Percentiles rank a stretch among this genome's conserved stretches.
phyloP scores from a whole-genome alignment of 352 stramenopile genomes.

The Phytopythium vexans region DNA sequence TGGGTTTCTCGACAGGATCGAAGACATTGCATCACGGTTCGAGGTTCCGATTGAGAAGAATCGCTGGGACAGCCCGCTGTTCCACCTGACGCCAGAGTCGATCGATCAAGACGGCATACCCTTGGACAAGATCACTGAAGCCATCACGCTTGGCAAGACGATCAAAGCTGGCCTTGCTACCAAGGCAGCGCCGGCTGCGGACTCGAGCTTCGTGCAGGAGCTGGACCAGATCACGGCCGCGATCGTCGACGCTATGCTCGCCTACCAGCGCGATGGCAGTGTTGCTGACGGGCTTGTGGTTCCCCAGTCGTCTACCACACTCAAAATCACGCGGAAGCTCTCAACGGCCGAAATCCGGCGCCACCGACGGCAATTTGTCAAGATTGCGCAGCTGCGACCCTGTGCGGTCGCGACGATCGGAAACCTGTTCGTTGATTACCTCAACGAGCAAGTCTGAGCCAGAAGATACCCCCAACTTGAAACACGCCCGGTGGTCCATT shows the following conservation, averaged over 20 bases:
- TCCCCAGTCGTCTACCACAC: constrained; percentile 3
- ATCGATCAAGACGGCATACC: constrained; percentile 32
- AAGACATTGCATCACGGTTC: constrained; percentile 85
- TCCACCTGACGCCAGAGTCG: constrained; percentile 52
- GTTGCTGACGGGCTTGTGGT: constrained; percentile 49
- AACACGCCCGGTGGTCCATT: constrained; percentile 3
- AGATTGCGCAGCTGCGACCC: constrained; percentile 66
- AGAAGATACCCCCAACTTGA: too few species aligned
- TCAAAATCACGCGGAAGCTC: constrained; percentile 39
- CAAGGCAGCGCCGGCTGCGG: constrained; percentile 43
- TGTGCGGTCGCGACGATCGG: constrained; percentile 50
- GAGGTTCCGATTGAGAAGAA: constrained; percentile 92
- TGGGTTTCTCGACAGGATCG: constrained; percentile 37
- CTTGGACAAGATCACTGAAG: constrained; percentile 50
- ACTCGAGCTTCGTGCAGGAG: constrained; percentile 74
- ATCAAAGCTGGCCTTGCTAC: constrained; percentile 72
- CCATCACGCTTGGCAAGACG: constrained; percentile 56
- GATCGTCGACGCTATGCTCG: constrained; percentile 60
- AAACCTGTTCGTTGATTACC: constrained; percentile 69
- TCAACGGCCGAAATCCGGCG: constrained; percentile 57
- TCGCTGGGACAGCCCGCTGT: constrained; percentile 91
- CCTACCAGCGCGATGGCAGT: constrained; percentile 58
- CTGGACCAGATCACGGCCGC: constrained; percentile 51
- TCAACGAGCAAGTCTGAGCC: constrained; percentile 65
- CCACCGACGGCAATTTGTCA: constrained; percentile 79